Evolutionary conservation across 768 basidiomycete genomes (phyloP), one percentile per base, ranked within the genome.

Genomic region (Boletus subparvulus): DNA sequence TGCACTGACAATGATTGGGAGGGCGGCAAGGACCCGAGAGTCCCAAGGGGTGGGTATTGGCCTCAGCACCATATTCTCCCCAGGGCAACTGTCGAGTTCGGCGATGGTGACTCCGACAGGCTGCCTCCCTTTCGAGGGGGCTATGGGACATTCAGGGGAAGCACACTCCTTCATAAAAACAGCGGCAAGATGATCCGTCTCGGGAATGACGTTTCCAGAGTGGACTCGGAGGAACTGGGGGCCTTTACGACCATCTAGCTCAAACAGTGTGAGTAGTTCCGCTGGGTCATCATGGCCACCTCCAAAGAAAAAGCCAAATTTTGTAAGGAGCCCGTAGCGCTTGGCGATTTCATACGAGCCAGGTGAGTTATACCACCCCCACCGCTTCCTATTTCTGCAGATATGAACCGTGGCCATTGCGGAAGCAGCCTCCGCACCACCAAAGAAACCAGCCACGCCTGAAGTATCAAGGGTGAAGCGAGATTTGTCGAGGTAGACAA

Each of bases 311-410:
- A 72, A 59, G 26, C 56, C 60, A 3, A 58, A 64, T 37, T 52
- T 58, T 7, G 71, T 70, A 10, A 72, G 62, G 37, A 55, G 62
- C 4, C 70, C 67, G 28, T 70, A 73, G 5, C 60, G 61, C 55
- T 64, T 73, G 32, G 70, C 72, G 26, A 73, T 55, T 41, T 54
- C 56, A 36, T 71, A 73, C 17, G 70, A 67, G 32, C 71, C 71
- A 21, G 71, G 71, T 4, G 70, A 70, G 44, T 73, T 73, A 50
- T 73, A 73, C 69, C 69, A 73, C n/a, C 71, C 72, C 47, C 69
- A 51, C 56, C 21, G 56, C 28, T 62, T 69, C 55, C 67, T 62
- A 7, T 69, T 59, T 45, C 56, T 51, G 47, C 61, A 67, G 17
- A 73, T 37, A 33, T 73, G 72, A 16, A 73, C 69, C 11, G 67